Evolutionary conservation across 2,329 filamentous ascomycete species (phyloP).

Genomic region (Penicillium vulpinum): DNA sequence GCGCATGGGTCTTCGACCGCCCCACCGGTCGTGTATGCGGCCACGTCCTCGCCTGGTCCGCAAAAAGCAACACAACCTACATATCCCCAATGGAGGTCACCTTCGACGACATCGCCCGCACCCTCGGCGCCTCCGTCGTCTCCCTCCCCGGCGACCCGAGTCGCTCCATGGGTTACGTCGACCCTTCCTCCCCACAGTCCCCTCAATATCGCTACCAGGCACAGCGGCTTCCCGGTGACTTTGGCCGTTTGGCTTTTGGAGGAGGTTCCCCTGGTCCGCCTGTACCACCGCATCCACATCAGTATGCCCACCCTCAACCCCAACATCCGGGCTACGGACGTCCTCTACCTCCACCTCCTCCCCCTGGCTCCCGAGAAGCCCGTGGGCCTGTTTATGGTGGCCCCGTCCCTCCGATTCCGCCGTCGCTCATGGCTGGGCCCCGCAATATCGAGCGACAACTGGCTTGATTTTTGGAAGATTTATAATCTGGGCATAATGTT

Average conservation of each 20-base stretch:
- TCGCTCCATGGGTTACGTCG: conserved; percentile 26
- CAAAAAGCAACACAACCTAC: conserved; percentile 77
- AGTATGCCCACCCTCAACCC: conserved; percentile 8
- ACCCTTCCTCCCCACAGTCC: conserved; percentile 4
- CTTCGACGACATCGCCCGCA: conserved; percentile 79
- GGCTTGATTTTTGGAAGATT: conserved; percentile 26
- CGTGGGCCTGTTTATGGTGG: conserved; percentile 17
- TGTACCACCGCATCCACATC: conserved; percentile 13
- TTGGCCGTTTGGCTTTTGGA: conserved; percentile 19
- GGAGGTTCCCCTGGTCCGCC: conserved; percentile 9
- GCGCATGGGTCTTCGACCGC: conserved; percentile 88
- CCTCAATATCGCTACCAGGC: conserved; percentile 21
- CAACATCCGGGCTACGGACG: not conserved
- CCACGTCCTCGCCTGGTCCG: conserved; percentile 86
- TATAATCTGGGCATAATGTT: not conserved
- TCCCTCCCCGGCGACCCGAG: conserved; percentile 60
- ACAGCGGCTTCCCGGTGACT: conserved; percentile 22
- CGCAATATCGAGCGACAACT: conserved; percentile 42
- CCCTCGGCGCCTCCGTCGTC: conserved; percentile 69
- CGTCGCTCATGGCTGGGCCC: conserved; percentile 23
- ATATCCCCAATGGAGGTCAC: conserved; percentile 94
- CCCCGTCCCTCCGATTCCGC: conserved; percentile 22
- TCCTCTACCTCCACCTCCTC: conserved; percentile 12
- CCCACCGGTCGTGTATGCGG: conserved; percentile 78
- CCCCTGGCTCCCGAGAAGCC: conserved; percentile 19